Evolutionary conservation across 2,329 filamentous ascomycete genomes (phyloP).

Genomic region (Lecanicillium sp.): DNA sequence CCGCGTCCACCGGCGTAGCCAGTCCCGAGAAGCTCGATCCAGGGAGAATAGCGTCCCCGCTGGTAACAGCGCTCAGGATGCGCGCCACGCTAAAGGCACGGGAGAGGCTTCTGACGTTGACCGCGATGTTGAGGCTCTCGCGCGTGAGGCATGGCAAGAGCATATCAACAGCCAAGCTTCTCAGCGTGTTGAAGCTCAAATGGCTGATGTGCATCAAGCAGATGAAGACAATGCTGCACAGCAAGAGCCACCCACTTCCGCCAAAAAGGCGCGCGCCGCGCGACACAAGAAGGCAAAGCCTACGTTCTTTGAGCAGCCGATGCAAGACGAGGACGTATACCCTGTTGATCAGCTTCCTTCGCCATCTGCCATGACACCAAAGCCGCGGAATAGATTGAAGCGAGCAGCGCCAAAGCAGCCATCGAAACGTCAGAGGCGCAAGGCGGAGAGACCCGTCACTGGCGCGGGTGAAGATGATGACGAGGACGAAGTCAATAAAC

Average conservation of each 20-base stretch:
- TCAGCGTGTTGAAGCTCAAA: conserved; percentile 6
- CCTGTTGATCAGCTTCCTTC: conserved; percentile 20
- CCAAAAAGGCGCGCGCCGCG: conserved; percentile 23
- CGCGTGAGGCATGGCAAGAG: conserved; percentile 26
- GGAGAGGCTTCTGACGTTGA: conserved; percentile 8
- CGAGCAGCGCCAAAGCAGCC: conserved; percentile 5
- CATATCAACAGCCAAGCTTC: conserved; percentile 20
- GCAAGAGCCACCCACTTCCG: conserved; percentile 5
- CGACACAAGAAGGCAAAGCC: conserved; percentile 40
- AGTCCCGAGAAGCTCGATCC: conserved; percentile 18
- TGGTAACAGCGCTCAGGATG: neutral
- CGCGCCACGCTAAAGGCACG: too few species aligned
- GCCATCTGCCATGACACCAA: conserved; percentile 18
- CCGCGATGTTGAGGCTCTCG: conserved; percentile 20
- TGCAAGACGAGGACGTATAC: conserved; percentile 12
- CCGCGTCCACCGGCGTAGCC: conserved; percentile 17
- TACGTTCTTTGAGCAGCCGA: conserved; percentile 31
- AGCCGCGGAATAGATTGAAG: conserved; percentile 2
- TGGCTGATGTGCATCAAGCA: conserved; percentile 10
- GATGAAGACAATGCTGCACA: conserved; percentile 9
- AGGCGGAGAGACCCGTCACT: neutral
- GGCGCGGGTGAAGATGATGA: conserved; percentile 12
- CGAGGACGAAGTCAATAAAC: conserved; percentile 13
- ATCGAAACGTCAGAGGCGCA: conserved; percentile 2
- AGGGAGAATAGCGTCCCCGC: conserved; percentile 17